Evolutionary conservation across 2,329 filamentous ascomycete genomes (phyloP), one percentile per base, ranked within the genome.

Genomic region (Colletotrichum tofieldiae): DNA sequence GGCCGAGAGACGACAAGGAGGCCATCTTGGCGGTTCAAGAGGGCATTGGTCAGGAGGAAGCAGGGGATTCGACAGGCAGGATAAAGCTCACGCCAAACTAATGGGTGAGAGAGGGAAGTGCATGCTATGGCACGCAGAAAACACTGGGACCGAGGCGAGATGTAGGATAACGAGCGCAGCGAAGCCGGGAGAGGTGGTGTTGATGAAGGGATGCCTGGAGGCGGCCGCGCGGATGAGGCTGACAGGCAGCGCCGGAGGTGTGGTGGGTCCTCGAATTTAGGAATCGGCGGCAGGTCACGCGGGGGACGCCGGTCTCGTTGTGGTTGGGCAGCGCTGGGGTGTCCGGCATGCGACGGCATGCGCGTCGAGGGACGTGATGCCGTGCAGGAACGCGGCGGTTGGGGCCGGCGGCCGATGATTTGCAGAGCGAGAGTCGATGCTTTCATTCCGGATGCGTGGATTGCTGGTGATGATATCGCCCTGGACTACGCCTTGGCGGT

Each of bases 321-420:
- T 61, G 63, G 56, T 67, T 71, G 64, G 64, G 51, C 51, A 39
- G 39, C 6, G 11, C 54, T 39, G 51, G 26, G 47, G 32, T 51
- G n/a, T 23, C 47, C 49, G 59, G 66, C 54, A 71, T 66, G 54
- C 71, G 84, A 59, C 49, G 59, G 65, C 54, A 71, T 66, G 63
- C 71, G 84, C 49, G 47, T 54, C 23, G 45, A 32, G 35, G 32
- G 62, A n/a, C 51, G 68, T 68, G 64, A 71, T 43, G 64, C 37
- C 16, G 64, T 32, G 39, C 52, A 66, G 56, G 18, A 23, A 20
- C 39, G 47, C 32, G 37, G 26, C 63, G 20, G 8, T 9, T n/a
- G 32, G 32, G 9, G 5, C 9, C 1, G 23, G 18, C 16, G 11
- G 12, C 26, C 1, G 11, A 14, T 29, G 20, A 41, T 29, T 49